Evolutionary conservation across 805 yeast species (phyloP), one percentile per base, ranked within the genome.

Genomic region (Metschnikowia kunwiensis): DNA sequence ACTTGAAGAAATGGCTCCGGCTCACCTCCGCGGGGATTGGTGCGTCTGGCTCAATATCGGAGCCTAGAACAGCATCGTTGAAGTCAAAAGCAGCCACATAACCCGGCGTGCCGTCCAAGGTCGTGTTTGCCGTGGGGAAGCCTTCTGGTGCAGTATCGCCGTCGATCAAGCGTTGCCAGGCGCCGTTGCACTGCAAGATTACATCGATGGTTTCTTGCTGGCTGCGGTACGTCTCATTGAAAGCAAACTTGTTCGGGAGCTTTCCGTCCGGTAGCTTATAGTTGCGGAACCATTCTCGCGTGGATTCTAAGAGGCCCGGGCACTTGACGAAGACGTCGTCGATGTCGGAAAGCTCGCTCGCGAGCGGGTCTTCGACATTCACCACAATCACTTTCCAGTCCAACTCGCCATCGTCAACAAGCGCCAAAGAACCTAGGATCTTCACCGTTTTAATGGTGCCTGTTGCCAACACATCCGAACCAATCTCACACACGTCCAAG

Each of bases 181-280:
- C 86, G 53, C 77, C 82, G 56, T 75, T 64, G 58, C 95, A 86
- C 67, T 87, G 95, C 56, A 77, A 72, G 50, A 91, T 77, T 50
- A 89, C 77, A 49, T 84, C 87, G 52, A 85, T 74, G 42, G 98
- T 95, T 59, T 89, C 88, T 56, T 77, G 73, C 71, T 78, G 85
- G 75, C 80, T 79, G 68, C 85, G 85, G 73, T 87, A 86, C 62
- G 85, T 87, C 49, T 96, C 98, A 43, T 86, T 76, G 80, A 87
- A 88, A n/a, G 97, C 97, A 63, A 93, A 91, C 67, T 83, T 84
- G 70, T 93, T 93, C 68, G 79, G 86, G 55, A 96, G 95, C 76
- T 93, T 93, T 45, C 97, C 98, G 63, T 91, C 98, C 37, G 98
- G 97, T 52, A 88, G 77, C 69, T 93, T 93, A 80, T 93, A 93